phyloP scores from a whole-genome alignment of 2,329 filamentous ascomycete species.

The Ceratocystis lukuohia region DNA sequence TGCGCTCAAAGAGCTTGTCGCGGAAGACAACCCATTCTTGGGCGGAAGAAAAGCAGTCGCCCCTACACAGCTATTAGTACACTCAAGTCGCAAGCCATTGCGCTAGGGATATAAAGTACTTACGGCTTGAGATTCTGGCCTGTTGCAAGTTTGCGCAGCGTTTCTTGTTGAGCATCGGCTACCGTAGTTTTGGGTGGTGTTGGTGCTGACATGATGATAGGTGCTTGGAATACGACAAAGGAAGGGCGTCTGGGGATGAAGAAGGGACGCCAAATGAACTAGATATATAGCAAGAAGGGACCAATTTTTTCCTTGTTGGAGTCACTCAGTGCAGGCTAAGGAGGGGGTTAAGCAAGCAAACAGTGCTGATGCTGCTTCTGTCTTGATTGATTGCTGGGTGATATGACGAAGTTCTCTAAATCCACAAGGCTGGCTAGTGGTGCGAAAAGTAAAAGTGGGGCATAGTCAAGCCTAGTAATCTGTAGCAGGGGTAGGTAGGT shows the following conservation, averaged over 20 bases:
- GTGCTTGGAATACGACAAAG: background rate
- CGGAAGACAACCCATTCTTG: slow-evolving; percentile 14
- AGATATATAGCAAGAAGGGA: background rate
- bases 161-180: background rate
- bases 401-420: background rate
- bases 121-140: slow-evolving; percentile 4
- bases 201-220: background rate
- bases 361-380: background rate
- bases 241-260: background rate
- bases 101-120: background rate
- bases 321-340: background rate
- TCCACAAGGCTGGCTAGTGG: background rate
- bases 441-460: slow-evolving; percentile 1
- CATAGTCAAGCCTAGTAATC: background rate
- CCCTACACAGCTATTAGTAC: background rate
- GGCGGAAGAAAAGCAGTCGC: slow-evolving; percentile 9
- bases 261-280: background rate
- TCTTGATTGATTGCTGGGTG: background rate
- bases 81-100: background rate
- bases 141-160: slow-evolving; percentile 11
- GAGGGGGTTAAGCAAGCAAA: background rate
- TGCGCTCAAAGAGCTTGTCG: slow-evolving; percentile 17
- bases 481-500: background rate
- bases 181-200: background rate
- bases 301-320: background rate